A percentile compares a stretch with the other conserved stretches of the same genome.
Conservation (phyloP, 2,329 filamentous ascomycete species). For the Fusarium torulosum region DNA sequence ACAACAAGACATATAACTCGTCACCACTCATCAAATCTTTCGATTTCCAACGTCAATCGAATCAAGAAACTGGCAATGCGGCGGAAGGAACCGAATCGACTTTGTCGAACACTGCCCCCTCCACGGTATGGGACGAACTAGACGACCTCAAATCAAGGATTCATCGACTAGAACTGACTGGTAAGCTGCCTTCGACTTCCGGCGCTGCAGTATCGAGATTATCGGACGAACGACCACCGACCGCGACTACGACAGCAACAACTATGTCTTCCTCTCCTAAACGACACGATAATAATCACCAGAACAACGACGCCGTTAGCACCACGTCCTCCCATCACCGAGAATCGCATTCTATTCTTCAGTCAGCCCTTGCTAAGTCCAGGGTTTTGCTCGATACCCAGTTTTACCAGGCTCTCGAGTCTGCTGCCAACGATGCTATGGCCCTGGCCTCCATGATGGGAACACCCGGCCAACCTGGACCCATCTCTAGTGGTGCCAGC, state of each 20-base stretch:
- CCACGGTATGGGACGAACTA: slow-evolving; percentile 96
- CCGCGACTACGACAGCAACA: slow-evolving; percentile 90
- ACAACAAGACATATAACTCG: slow-evolving; percentile 64
- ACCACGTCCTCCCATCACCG: slow-evolving; percentile 58
- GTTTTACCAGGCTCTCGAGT: slow-evolving; percentile 83
- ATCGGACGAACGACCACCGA: slow-evolving; percentile 85
- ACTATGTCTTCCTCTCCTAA: slow-evolving; percentile 93
- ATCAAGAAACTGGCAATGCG: slow-evolving; percentile 54
- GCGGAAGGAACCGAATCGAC: slow-evolving; percentile 85
- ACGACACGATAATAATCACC: slow-evolving; percentile 57
- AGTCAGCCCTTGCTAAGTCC: slow-evolving; percentile 83
- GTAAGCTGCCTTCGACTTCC: slow-evolving; percentile 86
- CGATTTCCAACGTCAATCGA: slow-evolving; percentile 50
- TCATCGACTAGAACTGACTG: slow-evolving; percentile 87
- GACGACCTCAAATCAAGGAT: slow-evolving; percentile 96
- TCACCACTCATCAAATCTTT: slow-evolving; percentile 67
- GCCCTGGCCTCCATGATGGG: slow-evolving; percentile 83
- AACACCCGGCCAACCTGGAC: slow-evolving; percentile 74
- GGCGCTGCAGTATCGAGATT: slow-evolving; percentile 81
- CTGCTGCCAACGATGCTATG: slow-evolving; percentile 84
- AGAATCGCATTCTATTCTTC: slow-evolving; percentile 81
- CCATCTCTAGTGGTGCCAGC: slow-evolving; percentile 75
- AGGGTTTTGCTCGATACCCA: slow-evolving; percentile 76
- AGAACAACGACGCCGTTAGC: slow-evolving; percentile 54
- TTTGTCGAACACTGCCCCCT: slow-evolving; percentile 87